Evolutionary conservation across 2,329 filamentous ascomycete genomes (phyloP).

Genomic region (Penicillium corylophilum): DNA sequence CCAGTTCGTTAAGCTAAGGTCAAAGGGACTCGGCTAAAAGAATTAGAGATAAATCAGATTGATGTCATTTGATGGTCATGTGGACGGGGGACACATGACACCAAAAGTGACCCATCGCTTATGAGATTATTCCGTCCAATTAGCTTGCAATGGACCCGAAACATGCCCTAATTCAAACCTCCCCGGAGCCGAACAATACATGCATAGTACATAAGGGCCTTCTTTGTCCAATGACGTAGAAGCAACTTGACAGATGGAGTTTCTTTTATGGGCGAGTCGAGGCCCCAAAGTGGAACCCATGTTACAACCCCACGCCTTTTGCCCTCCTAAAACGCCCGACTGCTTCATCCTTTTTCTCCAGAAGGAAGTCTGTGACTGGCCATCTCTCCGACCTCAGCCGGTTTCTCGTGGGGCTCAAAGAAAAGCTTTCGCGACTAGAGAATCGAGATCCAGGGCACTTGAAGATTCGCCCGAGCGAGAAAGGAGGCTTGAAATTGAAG

Average conservation of each 20-base stretch:
- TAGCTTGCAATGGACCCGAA: not conserved
- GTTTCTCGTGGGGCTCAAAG: conserved; percentile 14
- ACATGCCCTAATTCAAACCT: not conserved
- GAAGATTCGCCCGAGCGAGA: not conserved
- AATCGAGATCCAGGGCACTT: conserved; percentile 3
- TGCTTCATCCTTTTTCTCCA: conserved; percentile 2
- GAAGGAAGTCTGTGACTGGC: conserved; percentile 9
- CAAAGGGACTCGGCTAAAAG: no score
- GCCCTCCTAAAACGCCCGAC: conserved; percentile 25
- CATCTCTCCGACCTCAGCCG: conserved; percentile 14
- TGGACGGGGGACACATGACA: conserved; percentile 16
- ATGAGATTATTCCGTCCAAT: not conserved
- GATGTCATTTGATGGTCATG: conserved; percentile 17
- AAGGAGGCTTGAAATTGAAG: not conserved
- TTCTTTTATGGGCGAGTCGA: conserved; percentile 3
- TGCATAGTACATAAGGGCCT: no score
- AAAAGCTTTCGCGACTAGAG: conserved; percentile 2
- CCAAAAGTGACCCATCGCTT: not conserved
- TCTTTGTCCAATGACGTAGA: conserved; percentile 10
- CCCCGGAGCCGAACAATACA: not conserved
- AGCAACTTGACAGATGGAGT: not conserved
- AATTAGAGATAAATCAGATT: not conserved
- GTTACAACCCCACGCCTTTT: conserved; percentile 13
- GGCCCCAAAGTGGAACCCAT: conserved; percentile 2
- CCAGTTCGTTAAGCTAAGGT: not conserved